Percentiles rank a stretch among this genome's conserved stretches.
phyloP scores from a whole-genome alignment of 768 basidiomycete species.

The Asterophora parasitica region DNA sequence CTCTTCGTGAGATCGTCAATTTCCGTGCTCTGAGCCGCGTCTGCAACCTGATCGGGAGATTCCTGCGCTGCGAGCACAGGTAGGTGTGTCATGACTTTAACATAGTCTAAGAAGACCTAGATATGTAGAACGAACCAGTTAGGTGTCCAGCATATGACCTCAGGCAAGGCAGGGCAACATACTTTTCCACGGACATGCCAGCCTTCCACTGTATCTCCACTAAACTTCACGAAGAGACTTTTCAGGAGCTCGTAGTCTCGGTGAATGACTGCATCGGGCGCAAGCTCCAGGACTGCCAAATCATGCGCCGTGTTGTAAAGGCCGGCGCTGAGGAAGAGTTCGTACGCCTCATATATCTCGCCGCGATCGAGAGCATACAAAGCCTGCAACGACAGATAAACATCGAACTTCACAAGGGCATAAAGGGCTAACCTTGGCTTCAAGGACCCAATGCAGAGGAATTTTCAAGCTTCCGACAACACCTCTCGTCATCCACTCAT shows the following conservation, averaged over 20 bases:
- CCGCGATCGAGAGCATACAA: conserved; percentile 57
- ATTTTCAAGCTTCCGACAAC: conserved; percentile 74
- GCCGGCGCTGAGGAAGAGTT: conserved; percentile 67
- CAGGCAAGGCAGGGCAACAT: conserved; percentile 13
- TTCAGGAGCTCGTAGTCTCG: conserved; percentile 59
- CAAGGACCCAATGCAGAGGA: conserved; percentile 83
- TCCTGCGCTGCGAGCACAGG: conserved; percentile 43
- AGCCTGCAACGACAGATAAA: conserved; percentile 43
- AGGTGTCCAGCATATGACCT: background rate
- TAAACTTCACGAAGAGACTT: conserved; percentile 66
- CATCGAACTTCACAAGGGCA: conserved; percentile 1
- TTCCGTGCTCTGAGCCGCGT: conserved; percentile 43
- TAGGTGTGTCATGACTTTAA: conserved; percentile 54
- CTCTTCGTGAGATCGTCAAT: conserved; percentile 56
- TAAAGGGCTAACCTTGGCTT: conserved; percentile 61
- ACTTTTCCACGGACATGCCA: conserved; percentile 90
- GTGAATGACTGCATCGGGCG: conserved; percentile 80
- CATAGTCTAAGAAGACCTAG: conserved; percentile 72
- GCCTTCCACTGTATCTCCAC: conserved; percentile 52
- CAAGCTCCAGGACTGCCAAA: conserved; percentile 80
- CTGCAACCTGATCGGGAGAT: conserved; percentile 39
- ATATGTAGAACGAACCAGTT: background rate
- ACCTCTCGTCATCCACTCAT: conserved; percentile 71
- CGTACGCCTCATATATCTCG: conserved; percentile 68
- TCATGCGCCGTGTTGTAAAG: conserved; percentile 73